These are phyloP conservation scores for Agaricus bisporus DNA, from an alignment of 768 basidiomycete species.

Conservation along the genomic window DNA sequence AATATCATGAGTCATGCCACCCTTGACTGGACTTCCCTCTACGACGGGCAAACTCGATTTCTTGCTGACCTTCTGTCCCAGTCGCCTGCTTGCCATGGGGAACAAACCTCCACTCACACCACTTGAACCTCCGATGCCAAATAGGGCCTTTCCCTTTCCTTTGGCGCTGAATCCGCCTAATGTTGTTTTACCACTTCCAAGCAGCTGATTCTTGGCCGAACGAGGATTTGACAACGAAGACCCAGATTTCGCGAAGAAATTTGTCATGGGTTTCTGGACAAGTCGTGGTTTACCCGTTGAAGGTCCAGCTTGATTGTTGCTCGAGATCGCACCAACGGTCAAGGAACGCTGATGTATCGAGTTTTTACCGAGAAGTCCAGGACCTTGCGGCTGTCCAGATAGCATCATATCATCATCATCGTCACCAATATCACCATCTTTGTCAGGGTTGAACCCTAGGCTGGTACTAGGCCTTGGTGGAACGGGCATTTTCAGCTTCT, in stretches of 20 bases:
- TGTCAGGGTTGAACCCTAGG: conserved; percentile 53
- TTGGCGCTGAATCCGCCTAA: conserved; percentile 10
- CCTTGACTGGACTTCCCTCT: conserved; percentile 45
- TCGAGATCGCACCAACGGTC: conserved; percentile 16
- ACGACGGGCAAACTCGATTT: conserved; percentile 42
- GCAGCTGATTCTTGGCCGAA: conserved; percentile 2
- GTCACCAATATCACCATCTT: conserved; percentile 17
- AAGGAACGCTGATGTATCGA: conserved; percentile 16
- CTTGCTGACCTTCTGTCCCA: conserved; percentile 34
- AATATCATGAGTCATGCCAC: conserved; percentile 17
- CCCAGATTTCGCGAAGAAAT: conserved; percentile 16
- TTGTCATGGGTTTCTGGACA: conserved; percentile 23
- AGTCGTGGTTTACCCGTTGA: conserved; percentile 15
- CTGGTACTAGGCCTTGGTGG: conserved; percentile 65
- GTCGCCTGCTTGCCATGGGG: conserved; percentile 12
- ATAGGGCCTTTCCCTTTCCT: conserved; percentile 17
- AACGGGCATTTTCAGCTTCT: conserved; percentile 62
- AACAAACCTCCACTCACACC: conserved; percentile 11
- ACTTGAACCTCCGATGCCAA: conserved; percentile 23
- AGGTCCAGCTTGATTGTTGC: conserved; percentile 6
- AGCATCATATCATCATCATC: conserved; percentile 18
- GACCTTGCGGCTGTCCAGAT: conserved; percentile 10
- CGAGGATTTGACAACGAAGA: neutral
- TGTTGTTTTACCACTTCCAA: neutral
- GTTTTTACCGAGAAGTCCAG: conserved; percentile 17